phyloP scores from a whole-genome alignment of 2,329 filamentous ascomycete species.

The Colletotrichum eremochloae region DNA sequence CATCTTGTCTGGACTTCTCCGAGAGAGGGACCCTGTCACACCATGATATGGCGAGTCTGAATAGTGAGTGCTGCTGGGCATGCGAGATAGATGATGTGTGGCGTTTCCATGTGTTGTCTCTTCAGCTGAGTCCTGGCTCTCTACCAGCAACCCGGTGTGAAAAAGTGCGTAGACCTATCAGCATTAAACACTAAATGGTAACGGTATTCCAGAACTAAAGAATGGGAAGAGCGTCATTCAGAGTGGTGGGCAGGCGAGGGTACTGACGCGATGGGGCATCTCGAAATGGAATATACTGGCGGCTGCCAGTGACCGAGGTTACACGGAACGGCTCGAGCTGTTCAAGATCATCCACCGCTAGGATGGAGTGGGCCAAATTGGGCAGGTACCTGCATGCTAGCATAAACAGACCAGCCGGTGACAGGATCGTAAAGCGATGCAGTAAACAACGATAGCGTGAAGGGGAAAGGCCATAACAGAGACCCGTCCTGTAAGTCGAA shows the following conservation, averaged over 20 bases:
- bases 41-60: slow-evolving; percentile 12
- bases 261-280: background rate
- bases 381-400: background rate
- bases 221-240: slow-evolving; percentile 2
- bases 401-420: too few relatives aligned
- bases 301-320: background rate
- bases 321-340: background rate
- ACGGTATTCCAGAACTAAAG: background rate
- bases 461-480: background rate
- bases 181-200: background rate
- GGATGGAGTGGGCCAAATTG: background rate
- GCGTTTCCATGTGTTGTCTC: slow-evolving; percentile 12
- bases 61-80: background rate
- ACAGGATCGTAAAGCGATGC: background rate
- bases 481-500: background rate
- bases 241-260: background rate
- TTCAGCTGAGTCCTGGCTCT: slow-evolving; percentile 19
- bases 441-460: background rate
- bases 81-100: background rate
- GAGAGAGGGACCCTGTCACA: background rate
- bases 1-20: slow-evolving; percentile 3
- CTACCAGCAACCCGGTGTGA: background rate
- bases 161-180: background rate
- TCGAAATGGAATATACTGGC: background rate
- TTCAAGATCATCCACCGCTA: background rate